Evolutionary conservation across 148 eudicot genomes (phyloP).

Genomic region (Cornus suecica): DNA sequence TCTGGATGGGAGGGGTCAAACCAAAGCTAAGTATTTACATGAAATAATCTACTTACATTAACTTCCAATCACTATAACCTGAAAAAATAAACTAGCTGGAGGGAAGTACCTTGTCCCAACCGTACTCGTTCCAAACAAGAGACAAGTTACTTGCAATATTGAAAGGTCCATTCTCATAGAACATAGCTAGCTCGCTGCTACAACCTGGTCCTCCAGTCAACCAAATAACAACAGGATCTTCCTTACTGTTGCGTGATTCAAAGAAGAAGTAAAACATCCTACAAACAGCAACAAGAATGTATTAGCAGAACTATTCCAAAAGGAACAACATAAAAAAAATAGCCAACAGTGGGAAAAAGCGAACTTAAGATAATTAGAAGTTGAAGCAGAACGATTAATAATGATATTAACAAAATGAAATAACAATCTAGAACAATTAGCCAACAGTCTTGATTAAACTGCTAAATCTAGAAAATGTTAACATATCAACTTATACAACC

Average conservation of each 20-base stretch:
- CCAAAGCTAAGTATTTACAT: background rate
- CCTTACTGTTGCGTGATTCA: conserved; percentile 70
- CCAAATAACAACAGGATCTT: conserved; percentile 93
- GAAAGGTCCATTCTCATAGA: conserved; percentile 94
- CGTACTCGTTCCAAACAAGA: conserved; percentile 81
- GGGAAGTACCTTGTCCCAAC: conserved; percentile 76
- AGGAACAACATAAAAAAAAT: background rate
- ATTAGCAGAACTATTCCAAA: conserved; percentile 4
- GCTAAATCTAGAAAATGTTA: background rate
- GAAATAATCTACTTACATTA: background rate
- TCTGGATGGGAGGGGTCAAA: background rate
- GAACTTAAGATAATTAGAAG: background rate
- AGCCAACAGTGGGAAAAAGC: background rate
- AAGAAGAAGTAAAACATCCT: conserved; percentile 97
- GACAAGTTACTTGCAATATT: conserved; percentile 63
- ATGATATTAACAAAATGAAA: no score
- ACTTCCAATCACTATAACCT: background rate
- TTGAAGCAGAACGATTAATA: background rate
- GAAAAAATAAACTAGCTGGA: conserved; percentile 4
- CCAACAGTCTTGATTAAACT: background rate
- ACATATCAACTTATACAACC: background rate
- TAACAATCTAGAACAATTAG: no score
- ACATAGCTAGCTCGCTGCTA: conserved; percentile 92
- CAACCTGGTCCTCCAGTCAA: conserved; percentile 95
- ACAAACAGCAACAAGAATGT: conserved; percentile 12